Evolutionary conservation across 192 early-diverging fungal species (phyloP), one percentile per base, ranked within the genome.

Genomic region (Coemansia sp.): DNA sequence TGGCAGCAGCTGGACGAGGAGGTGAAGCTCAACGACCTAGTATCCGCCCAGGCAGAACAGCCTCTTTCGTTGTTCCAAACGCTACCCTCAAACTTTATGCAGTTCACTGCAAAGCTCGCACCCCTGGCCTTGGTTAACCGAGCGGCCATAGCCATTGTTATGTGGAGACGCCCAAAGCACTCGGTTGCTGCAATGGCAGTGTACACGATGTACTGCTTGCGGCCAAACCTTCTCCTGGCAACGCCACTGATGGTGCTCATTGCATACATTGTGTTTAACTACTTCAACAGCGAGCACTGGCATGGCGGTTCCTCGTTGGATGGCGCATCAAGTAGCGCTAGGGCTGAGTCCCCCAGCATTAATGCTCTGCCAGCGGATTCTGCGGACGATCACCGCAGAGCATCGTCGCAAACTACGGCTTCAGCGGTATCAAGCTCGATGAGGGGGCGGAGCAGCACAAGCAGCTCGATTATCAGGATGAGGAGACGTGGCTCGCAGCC

Each of bases 11-110:
- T 81, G 18, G 67, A 59, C 21, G 70, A 81, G 70, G 79, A 81
- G 30, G 48, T 70, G 7, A 68, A 64, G 33, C 33, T 71, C 31
- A 82, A 82, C 56, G 29, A 37, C 56, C 59, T 74, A 48, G 68
- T 74, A 2, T 77, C 75, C 25, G 61, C 56, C 12, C 74, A 77
- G 34, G 45, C 80, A 20, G 75, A 82, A 40, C 80, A 76, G 75
- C 80, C 80, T 18, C 58, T 82, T 34, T 82, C 80, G 64, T 62
- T 82, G 67, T 76, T 76, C 28, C 75, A 76, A 33, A 82, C 80
- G 51, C 71, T 82, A 59, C 80, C 80, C 0, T 66, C 74, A 30
- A 82, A 82, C 60, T 77, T 82, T 71, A 82, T 82, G 71, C 74
- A 82, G 71, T 82, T 82, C 37, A 77, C 75, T 10, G 80, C 80